phyloP scores from a whole-genome alignment of 352 stramenopile genomes.

The Pythium brassicae region DNA sequence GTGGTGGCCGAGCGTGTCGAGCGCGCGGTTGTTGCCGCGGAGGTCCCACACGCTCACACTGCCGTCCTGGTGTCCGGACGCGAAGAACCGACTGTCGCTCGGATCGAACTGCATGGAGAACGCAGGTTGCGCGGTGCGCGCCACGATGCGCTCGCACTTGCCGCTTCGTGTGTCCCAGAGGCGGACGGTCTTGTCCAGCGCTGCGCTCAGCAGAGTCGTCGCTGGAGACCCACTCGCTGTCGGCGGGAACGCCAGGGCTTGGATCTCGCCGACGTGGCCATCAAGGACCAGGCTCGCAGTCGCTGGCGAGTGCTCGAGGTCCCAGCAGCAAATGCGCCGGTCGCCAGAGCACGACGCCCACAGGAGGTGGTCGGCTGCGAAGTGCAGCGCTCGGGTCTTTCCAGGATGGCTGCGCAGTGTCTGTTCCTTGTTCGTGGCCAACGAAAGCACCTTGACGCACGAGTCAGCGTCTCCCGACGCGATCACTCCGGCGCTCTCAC shows the following conservation, averaged over 20 bases:
- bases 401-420: slow-evolving; percentile 32
- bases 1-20: slow-evolving; percentile 34
- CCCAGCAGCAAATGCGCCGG: slow-evolving; percentile 45
- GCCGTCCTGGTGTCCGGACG: slow-evolving; percentile 60
- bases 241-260: slow-evolving; percentile 32
- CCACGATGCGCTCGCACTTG: slow-evolving; percentile 47
- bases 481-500: slow-evolving; percentile 19
- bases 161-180: slow-evolving; percentile 64
- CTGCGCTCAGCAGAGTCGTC: slow-evolving; percentile 30
- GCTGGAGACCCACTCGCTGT: background rate
- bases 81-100: slow-evolving; percentile 21
- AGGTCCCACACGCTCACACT: slow-evolving; percentile 63
- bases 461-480: slow-evolving; percentile 55
- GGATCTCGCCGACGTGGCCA: slow-evolving; percentile 65
- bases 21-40: slow-evolving; percentile 14
- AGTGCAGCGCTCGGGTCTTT: slow-evolving; percentile 50
- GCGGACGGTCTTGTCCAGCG: slow-evolving; percentile 55
- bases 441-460: slow-evolving; percentile 51
- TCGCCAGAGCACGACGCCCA: slow-evolving; percentile 42
- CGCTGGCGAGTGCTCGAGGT: slow-evolving; percentile 22
- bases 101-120: slow-evolving; percentile 52
- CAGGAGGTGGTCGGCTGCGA: slow-evolving; percentile 26
- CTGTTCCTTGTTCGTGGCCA: slow-evolving; percentile 18
- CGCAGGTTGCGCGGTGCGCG: slow-evolving; percentile 22
- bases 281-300: slow-evolving; percentile 32